These are phyloP conservation scores for Tylopilus sp. DNA, from an alignment of 768 basidiomycete species.

Conservation along the genomic window DNA sequence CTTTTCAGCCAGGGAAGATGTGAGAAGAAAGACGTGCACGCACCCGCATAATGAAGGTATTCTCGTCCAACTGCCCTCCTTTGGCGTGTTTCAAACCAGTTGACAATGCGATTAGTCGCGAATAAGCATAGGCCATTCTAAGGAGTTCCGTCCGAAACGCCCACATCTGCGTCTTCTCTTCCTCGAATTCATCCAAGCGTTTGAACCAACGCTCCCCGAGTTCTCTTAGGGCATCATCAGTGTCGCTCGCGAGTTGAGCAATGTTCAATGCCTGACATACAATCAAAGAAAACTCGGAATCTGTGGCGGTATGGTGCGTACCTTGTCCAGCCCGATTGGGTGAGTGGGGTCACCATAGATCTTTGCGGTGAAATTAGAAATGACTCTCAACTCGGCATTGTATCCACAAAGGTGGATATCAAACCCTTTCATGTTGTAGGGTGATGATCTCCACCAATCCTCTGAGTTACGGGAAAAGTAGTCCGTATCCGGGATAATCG, in stretches of 20 bases:
- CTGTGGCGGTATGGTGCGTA: slow-evolving; percentile 15
- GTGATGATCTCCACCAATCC: slow-evolving; percentile 67
- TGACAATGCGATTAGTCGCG: slow-evolving; percentile 65
- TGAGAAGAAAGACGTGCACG: slow-evolving; percentile 23
- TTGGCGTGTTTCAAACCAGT: slow-evolving; percentile 79
- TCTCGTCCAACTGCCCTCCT: slow-evolving; percentile 51
- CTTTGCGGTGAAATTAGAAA: slow-evolving; percentile 54
- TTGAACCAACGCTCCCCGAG: slow-evolving; percentile 56
- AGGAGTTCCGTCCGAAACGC: slow-evolving; percentile 61
- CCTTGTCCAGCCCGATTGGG: slow-evolving; percentile 76
- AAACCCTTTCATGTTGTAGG: slow-evolving; percentile 66
- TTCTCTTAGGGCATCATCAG: slow-evolving; percentile 64
- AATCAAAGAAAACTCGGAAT: slow-evolving; percentile 1
- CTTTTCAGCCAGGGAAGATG: neutral
- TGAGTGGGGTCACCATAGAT: slow-evolving; percentile 74
- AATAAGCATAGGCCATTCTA: slow-evolving; percentile 62
- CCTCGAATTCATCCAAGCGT: slow-evolving; percentile 48
- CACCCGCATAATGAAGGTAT: slow-evolving; percentile 63
- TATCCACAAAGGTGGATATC: slow-evolving; percentile 81
- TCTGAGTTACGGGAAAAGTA: slow-evolving; percentile 71
- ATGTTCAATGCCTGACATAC: slow-evolving; percentile 55
- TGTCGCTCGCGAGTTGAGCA: slow-evolving; percentile 57
- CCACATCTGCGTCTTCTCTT: slow-evolving; percentile 48
- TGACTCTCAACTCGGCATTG: slow-evolving; percentile 66
- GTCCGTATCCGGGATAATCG: slow-evolving; percentile 73